Percentiles rank a stretch among this genome's conserved stretches.
These are phyloP conservation scores for Chaetothyriales sp. DNA, from an alignment of 2,329 filamentous ascomycete species.

Conservation along the genomic window DNA sequence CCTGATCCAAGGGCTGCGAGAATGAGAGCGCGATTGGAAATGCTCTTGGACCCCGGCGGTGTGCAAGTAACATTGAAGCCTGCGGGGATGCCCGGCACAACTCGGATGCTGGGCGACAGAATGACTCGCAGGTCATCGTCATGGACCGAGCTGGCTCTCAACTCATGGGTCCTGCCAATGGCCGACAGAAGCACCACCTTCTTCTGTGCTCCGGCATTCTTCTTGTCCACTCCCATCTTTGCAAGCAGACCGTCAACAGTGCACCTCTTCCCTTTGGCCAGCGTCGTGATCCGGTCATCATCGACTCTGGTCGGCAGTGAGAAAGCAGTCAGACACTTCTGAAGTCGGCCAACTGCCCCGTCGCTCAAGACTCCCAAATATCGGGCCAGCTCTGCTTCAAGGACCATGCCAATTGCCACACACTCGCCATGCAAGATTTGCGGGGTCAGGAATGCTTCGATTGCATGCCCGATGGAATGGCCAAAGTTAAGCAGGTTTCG, in stretches of 20 bases:
- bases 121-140: slow-evolving; percentile 72
- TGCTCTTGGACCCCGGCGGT: slow-evolving; percentile 91
- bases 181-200: slow-evolving; percentile 86
- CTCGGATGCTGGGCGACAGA: slow-evolving; percentile 61
- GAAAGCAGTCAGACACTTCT: slow-evolving; percentile 91
- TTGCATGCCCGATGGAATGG: slow-evolving; percentile 93
- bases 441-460: slow-evolving; percentile 86
- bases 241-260: slow-evolving; percentile 70
- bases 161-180: slow-evolving; percentile 78
- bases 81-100: slow-evolving; percentile 56
- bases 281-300: slow-evolving; percentile 65
- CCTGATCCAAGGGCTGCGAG: slow-evolving; percentile 79
- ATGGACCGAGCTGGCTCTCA: slow-evolving; percentile 73
- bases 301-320: slow-evolving; percentile 71
- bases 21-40: slow-evolving; percentile 90
- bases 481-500: slow-evolving; percentile 94
- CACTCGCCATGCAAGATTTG: slow-evolving; percentile 92
- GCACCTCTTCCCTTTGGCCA: slow-evolving; percentile 76
- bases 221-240: slow-evolving; percentile 98
- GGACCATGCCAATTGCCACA: slow-evolving; percentile 96
- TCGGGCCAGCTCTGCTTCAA: slow-evolving; percentile 84
- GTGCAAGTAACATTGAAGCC: slow-evolving; percentile 57
- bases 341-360: slow-evolving; percentile 72
- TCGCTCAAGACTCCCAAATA: slow-evolving; percentile 74
- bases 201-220: slow-evolving; percentile 89